A percentile compares a stretch with the other conserved stretches of the same genome.
These are phyloP conservation scores for Petunia hybrid DNA, from an alignment of 305 asterid genomes.

Conservation along the genomic window DNA sequence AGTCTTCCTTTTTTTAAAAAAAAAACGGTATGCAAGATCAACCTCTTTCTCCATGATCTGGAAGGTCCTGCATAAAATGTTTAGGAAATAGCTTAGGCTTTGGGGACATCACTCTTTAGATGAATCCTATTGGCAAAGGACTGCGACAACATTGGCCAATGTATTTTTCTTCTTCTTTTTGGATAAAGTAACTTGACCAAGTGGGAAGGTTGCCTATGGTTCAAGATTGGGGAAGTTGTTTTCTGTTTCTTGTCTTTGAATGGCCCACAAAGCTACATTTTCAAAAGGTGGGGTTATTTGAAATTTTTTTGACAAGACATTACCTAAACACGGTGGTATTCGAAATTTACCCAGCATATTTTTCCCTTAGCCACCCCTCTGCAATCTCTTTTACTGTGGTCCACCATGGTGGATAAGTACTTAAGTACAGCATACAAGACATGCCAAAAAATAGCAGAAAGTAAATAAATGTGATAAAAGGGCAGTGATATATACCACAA, in stretches of 20 bases:
- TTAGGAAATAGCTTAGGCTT: neutral
- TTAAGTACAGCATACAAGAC: neutral
- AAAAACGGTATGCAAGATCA: neutral
- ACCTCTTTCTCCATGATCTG: neutral
- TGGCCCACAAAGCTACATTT: neutral
- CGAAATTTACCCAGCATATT: neutral
- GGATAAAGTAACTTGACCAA: neutral
- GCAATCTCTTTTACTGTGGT: conserved; percentile 1
- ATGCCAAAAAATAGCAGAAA: conserved; percentile 19
- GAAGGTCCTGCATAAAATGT: conserved; percentile 11
- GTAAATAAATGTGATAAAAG: conserved; percentile 19
- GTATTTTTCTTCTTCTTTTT: neutral
- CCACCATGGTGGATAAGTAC: conserved; percentile 12
- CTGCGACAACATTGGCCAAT: neutral
- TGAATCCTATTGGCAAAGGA: neutral
- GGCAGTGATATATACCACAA: conserved; percentile 68
- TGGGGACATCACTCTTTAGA: neutral
- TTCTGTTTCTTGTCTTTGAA: neutral
- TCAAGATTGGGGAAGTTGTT: neutral
- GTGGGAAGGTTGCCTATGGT: neutral
- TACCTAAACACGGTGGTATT: neutral
- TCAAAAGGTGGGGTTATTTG: neutral
- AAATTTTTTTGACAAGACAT: neutral
- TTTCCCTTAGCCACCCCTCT: neutral
- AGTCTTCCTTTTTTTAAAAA: neutral